phyloP scores from a whole-genome alignment of 495 filamentous ascomycete genomes.

The Choiromyces venosus region DNA sequence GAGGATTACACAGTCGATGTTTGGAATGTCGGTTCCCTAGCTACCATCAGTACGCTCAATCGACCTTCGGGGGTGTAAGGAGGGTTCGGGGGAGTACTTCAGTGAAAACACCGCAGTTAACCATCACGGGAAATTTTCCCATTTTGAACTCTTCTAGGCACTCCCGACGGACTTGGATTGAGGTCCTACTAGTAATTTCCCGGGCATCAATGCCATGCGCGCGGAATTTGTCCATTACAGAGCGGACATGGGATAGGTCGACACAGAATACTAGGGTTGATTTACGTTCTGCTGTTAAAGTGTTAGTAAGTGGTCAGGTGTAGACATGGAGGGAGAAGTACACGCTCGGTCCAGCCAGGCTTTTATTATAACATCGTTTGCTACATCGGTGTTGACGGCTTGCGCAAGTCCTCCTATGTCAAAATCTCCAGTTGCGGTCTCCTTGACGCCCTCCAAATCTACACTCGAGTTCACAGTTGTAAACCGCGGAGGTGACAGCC shows the following conservation, averaged over 20 bases:
- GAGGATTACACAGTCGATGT: conserved; percentile 88
- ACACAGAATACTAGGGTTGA: conserved; percentile 93
- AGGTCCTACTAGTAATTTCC: conserved; percentile 75
- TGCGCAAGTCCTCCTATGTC: conserved; percentile 63
- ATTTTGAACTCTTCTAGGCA: conserved; percentile 66
- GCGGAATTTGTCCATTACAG: conserved; percentile 69
- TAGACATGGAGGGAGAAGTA: background rate
- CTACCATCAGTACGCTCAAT: conserved; percentile 5
- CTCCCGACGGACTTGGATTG: conserved; percentile 57
- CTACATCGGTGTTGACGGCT: conserved; percentile 69
- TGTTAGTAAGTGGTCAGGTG: background rate
- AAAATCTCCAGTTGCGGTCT: conserved; percentile 69
- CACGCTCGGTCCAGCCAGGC: conserved; percentile 75
- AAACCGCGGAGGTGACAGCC: conserved; percentile 75
- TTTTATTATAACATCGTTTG: conserved; percentile 75
- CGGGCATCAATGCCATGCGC: conserved; percentile 72
- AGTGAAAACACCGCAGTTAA: conserved; percentile 95
- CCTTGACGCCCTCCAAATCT: conserved; percentile 64
- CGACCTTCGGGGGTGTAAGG: background rate
- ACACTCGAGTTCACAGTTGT: conserved; percentile 81
- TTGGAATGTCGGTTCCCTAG: conserved; percentile 80
- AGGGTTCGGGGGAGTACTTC: conserved; percentile 50
- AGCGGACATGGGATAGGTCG: conserved; percentile 70
- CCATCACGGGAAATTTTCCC: conserved; percentile 74
- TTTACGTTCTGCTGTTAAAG: conserved; percentile 51